Percentiles rank a stretch among this genome's conserved stretches.
Evolutionary conservation across 441 rosid genomes (phyloP).

Genomic region (Isatis lusitanica): DNA sequence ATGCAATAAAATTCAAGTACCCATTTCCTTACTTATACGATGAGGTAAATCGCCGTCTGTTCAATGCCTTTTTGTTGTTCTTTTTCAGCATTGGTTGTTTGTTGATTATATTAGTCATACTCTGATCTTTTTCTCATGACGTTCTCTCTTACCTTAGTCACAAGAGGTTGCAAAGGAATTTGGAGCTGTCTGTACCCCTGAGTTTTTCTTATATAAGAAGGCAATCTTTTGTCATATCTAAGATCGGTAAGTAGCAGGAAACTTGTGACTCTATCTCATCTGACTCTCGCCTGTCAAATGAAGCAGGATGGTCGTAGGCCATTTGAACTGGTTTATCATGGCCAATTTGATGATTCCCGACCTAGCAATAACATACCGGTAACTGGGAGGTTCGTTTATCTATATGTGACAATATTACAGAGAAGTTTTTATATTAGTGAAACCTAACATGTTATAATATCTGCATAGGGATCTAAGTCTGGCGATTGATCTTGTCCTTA

Average conservation of each 20-base stretch:
- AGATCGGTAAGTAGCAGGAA: no score
- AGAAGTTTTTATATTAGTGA: conserved; percentile 2
- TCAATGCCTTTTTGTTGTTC: not conserved
- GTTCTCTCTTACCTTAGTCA: conserved; percentile 46
- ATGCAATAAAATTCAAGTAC: conserved; percentile 62
- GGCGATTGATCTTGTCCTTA: conserved; percentile 72
- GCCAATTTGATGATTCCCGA: conserved; percentile 90
- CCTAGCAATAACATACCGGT: conserved; percentile 67
- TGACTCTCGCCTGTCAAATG: not conserved
- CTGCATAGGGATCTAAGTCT: conserved; percentile 61
- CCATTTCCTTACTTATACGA: conserved; percentile 89
- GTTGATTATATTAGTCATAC: not conserved
- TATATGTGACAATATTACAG: not conserved
- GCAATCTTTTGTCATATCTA: conserved; percentile 33
- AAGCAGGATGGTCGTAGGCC: conserved; percentile 87
- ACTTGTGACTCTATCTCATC: not conserved
- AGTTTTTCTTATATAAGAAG: conserved; percentile 82
- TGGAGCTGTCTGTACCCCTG: conserved; percentile 89
- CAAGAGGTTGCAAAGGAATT: conserved; percentile 78
- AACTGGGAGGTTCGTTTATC: conserved; percentile 65
- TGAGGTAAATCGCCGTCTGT: conserved; percentile 48
- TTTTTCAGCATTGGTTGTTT: not conserved
- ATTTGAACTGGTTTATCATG: conserved; percentile 86
- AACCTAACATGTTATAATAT: conserved; percentile 7
- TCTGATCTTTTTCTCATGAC: not conserved